These are phyloP conservation scores for Elsinoe ampelina DNA, from an alignment of 2,329 filamentous ascomycete genomes.

Conservation along the genomic window DNA sequence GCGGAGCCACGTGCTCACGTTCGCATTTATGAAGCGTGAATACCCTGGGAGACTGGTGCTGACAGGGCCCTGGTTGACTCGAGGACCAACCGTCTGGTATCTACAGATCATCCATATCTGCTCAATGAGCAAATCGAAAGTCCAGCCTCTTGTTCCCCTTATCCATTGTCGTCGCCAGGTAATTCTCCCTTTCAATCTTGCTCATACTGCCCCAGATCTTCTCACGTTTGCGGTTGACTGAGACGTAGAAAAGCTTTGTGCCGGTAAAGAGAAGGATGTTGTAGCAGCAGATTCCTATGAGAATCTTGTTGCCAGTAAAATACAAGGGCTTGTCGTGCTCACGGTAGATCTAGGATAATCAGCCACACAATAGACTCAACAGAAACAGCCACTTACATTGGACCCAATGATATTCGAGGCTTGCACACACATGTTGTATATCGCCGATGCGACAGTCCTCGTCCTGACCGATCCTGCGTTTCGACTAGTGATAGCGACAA, in stretches of 20 bases:
- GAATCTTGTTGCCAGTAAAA: conserved; percentile 43
- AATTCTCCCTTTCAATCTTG: conserved; percentile 40
- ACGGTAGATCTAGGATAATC: conserved; percentile 40
- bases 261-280: conserved; percentile 44
- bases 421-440: conserved; percentile 49
- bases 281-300: conserved; percentile 43
- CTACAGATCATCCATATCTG: background rate
- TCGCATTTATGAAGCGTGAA: too few species aligned
- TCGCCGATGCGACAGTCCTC: conserved; percentile 51
- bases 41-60: too few species aligned
- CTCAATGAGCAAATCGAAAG: conserved; percentile 28
- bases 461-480: conserved; percentile 55
- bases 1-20: too few species aligned
- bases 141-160: conserved; percentile 33
- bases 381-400: conserved; percentile 16
- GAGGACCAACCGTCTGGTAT: too few species aligned
- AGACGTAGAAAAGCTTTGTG: conserved; percentile 46
- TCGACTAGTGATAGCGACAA: conserved; percentile 52
- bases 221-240: conserved; percentile 41
- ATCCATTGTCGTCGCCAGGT: conserved; percentile 35
- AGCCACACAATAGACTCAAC: conserved; percentile 21
- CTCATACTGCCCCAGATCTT: conserved; percentile 41
- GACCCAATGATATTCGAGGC: conserved; percentile 31
- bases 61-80: background rate
- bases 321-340: conserved; percentile 48